Evolutionary conservation across 768 basidiomycete genomes (phyloP), one percentile per base, ranked within the genome.

Genomic region (Russula sp.): DNA sequence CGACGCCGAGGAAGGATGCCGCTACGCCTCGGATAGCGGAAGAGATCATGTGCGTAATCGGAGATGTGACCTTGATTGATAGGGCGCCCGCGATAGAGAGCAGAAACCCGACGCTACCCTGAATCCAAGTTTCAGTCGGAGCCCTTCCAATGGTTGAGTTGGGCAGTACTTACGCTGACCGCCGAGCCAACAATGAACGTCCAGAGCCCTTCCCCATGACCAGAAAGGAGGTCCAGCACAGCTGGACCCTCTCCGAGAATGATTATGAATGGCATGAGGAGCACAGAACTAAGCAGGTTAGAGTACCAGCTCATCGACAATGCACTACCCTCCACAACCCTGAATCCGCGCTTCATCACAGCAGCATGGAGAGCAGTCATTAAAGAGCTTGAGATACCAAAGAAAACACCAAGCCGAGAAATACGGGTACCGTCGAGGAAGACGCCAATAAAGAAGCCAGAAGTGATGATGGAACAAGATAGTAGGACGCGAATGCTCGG

Each of bases 1-100:
- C 89, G 73, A 89, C 79, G 27, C 86, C 91, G 14, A 97, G 78
- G 50, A 95, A 72, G 5, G 93, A 91, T n/a, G 88, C 91, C 1
- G 93, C 86, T 32, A 98, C 95, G 18, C 96, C 94, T 58, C 95
- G 89, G 4, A 96, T 92, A 20, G 96, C 95, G 11, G 94, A 94
- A 4, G 93, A 95, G 32, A 97, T 78, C 95, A 98, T 98, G 74
- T 98, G 95, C 2, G 95, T 95, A 72, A 98, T 94, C 14, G 95
- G 95, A 1, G 94, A 96, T 8, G 95, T 98, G 65, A 98, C 90
- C 74, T 98, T 95, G 79, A 98, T 97, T 31, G 91, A 94, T 35
- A 98, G 80, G 64, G 95, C 77, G 66, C 91, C 92, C 10, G 95
- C 94, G 58, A 98, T 83, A 75, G 89, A 92, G 84, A 98, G 97